These are phyloP conservation scores for Tricharina praecox DNA, from an alignment of 495 filamentous ascomycete genomes.

Conservation along the genomic window DNA sequence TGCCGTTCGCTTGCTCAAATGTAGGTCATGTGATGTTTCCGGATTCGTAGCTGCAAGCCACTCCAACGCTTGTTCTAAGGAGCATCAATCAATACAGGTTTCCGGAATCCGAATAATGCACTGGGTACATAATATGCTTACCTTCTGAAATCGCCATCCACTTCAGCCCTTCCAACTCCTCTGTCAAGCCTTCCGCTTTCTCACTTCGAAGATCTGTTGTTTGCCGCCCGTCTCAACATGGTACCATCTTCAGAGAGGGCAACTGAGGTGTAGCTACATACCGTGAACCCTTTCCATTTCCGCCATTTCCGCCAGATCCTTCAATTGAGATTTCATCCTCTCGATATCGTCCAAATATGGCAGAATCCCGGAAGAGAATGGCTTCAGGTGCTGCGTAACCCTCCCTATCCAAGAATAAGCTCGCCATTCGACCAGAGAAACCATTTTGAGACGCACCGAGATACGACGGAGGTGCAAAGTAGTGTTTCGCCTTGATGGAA, in stretches of 20 bases:
- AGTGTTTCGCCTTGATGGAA: constrained; percentile 10
- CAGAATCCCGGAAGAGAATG: background rate
- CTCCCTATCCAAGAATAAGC: too few relatives aligned
- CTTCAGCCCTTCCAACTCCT: background rate
- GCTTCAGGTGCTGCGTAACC: background rate
- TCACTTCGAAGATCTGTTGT: too few relatives aligned
- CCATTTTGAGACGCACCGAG: background rate
- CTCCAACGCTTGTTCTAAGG: background rate
- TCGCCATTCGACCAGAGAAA: background rate
- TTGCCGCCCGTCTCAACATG: too few relatives aligned
- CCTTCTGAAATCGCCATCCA: background rate
- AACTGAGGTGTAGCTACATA: too few relatives aligned
- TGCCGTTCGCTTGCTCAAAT: background rate
- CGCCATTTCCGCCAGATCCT: constrained; percentile 3
- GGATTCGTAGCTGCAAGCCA: constrained; percentile 3
- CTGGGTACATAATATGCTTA: background rate
- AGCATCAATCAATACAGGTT: background rate
- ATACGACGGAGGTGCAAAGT: constrained; percentile 3
- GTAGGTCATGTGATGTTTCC: background rate
- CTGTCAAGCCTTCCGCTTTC: background rate
- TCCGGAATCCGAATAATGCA: background rate
- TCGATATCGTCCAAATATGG: background rate
- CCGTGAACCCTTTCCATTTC: constrained; percentile 1
- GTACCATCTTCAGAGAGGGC: too few relatives aligned
- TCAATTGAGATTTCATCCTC: background rate